Base-by-base conservation (phyloP, 2,329 filamentous ascomycete species). In the Ophiostoma himal-ulmi region DNA sequence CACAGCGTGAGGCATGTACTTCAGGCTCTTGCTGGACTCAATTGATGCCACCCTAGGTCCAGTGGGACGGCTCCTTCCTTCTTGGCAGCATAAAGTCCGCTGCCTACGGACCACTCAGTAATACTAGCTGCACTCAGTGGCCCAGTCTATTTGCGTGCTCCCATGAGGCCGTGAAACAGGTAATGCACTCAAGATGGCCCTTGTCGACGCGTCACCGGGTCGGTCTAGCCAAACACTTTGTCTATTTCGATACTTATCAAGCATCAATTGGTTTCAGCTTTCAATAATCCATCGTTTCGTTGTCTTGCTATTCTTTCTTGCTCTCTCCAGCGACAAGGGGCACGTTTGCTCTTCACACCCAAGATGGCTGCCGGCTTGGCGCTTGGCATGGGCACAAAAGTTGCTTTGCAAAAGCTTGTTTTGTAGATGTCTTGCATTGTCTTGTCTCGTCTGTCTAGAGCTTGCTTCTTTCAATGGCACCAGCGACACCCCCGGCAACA, bases 11-110 rank as follows among this genome's bases (percentile, higher is more conserved):
- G 44, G 44, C 44, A 48, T 17, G 44, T 48, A 48, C 44, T 48
- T 6, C 44, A 20, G 3, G 14, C 3, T 17, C 30, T 20, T 48
- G 5, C 14, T 17, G 44, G 44, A 17, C 1, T 17, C 14, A 20
- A 20, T n/a, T 48, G 44, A 57, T 57, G n/a, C 6, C 52, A 57
- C 52, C 52, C 52, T 57, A 10, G n/a, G 52, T 17, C 52, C 52
- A 57, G 22, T 30, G 22, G 14, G 22, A 26, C 52, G 52, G 52
- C 52, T 57, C n/a, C 52, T 57, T 26, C 52, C 52, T 26, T 26
- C 52, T 57, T 57, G 52, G 52, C 52, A 57, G 52, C 52, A 57
- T 57, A 57, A 57, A 26, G 52, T 57, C n/a, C 52, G 52, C 52
- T 26, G 10, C n/a, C 52, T 22, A 5, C 52, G 52, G 52, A 26